These are phyloP conservation scores for Ceratonia siliqua DNA, from an alignment of 306 rosid species.

Conservation along the genomic window DNA sequence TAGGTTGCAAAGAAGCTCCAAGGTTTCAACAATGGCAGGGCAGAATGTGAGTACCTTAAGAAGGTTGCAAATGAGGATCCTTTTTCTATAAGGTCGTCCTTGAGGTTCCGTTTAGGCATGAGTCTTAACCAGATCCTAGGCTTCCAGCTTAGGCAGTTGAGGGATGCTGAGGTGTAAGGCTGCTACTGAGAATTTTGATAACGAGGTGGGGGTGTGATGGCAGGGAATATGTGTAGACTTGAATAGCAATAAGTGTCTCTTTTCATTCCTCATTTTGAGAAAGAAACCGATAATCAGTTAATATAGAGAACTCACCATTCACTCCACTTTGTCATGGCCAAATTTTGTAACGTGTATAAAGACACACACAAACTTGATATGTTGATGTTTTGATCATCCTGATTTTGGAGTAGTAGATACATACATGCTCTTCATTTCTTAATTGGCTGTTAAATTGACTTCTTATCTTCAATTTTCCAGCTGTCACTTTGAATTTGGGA, in stretches of 20 bases:
- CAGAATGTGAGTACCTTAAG: neutral
- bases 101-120: neutral
- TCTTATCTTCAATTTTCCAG: conserved; percentile 11
- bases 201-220: neutral
- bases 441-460: conserved; percentile 14
- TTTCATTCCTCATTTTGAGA: neutral
- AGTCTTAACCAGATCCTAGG: neutral
- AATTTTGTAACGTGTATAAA: neutral
- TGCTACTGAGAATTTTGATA: neutral
- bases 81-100: neutral
- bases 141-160: neutral
- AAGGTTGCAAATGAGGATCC: neutral
- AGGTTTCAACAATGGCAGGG: neutral
- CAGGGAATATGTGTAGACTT: neutral
- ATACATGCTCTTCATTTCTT: conserved; percentile 3
- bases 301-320: neutral
- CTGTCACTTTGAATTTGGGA: neutral
- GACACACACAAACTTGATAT: neutral
- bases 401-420: conserved; percentile 23
- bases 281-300: neutral
- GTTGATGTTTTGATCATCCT: conserved; percentile 17
- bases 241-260: neutral
- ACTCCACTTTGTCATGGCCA: neutral
- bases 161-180: neutral
- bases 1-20: neutral